Evolutionary conservation across 2,329 filamentous ascomycete species (phyloP).

Genomic region (Aspergillus fumigatus): DNA sequence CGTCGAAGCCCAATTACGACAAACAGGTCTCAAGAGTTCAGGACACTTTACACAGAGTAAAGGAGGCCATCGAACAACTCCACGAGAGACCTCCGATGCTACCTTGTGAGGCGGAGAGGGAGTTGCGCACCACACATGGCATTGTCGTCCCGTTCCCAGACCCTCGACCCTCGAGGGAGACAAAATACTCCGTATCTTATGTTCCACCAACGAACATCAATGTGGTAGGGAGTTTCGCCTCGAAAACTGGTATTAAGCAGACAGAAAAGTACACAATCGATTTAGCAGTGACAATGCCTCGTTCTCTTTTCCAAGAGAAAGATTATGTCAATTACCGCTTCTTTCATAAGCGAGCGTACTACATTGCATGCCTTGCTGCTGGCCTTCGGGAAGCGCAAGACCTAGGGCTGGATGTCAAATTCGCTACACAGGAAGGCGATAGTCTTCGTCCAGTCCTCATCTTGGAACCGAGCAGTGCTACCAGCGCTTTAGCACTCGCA

Average conservation of each 20-base stretch:
- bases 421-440: slow-evolving; percentile 67
- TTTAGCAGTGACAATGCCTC: slow-evolving; percentile 81
- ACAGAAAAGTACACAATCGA: slow-evolving; percentile 59
- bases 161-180: slow-evolving; percentile 70
- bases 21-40: slow-evolving; percentile 53
- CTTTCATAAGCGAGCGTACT: slow-evolving; percentile 92
- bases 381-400: slow-evolving; percentile 58
- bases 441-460: slow-evolving; percentile 66
- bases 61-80: slow-evolving; percentile 54
- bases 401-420: slow-evolving; percentile 55
- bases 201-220: slow-evolving; percentile 73
- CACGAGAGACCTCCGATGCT: slow-evolving; percentile 47
- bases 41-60: slow-evolving; percentile 51
- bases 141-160: slow-evolving; percentile 78
- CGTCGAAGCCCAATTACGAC: slow-evolving; percentile 55
- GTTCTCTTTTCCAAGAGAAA: slow-evolving; percentile 79
- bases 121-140: slow-evolving; percentile 61
- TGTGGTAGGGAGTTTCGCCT: slow-evolving; percentile 80
- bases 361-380: slow-evolving; percentile 74
- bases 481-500: slow-evolving; percentile 35
- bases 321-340: slow-evolving; percentile 91
- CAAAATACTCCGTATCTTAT: slow-evolving; percentile 78
- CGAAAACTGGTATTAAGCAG: slow-evolving; percentile 66
- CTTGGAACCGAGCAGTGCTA: slow-evolving; percentile 33
- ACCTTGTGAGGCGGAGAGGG: slow-evolving; percentile 62